Base-by-base conservation (phyloP, 2,329 filamentous ascomycete species). In the Rhexocercosporidium sp. region DNA sequence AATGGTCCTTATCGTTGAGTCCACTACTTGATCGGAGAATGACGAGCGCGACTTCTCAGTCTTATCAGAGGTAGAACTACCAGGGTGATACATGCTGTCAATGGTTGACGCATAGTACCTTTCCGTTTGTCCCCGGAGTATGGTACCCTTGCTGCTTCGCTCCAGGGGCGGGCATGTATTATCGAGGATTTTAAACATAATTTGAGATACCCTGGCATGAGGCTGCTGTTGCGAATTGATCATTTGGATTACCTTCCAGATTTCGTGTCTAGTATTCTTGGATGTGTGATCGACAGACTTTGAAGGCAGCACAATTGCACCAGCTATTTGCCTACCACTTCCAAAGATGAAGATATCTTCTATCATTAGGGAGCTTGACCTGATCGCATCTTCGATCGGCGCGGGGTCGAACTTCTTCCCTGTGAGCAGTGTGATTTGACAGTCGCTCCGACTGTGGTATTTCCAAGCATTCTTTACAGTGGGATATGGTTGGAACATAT, bases 341-440 rank as follows among this genome's bases (percentile, higher is more conserved):
- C 89, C 89, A 72, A 91, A 90, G 11, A 91, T 82, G 25, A 91
- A 76, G 0, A 84, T 84, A 65, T 90, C 88, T 1, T 79, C 75
- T 0, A 90, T 71, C 0, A 83, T 31, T 70, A 12, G 75, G 75
- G 62, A 70, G 0, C 81, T 82, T 0, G 82, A 79, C 1, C 82
- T 76, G 4, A 91, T 82, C 0, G 80, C 81, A 1, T 82, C 84
- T 75, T 92, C 89, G 3, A 91, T 75, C 0, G 86, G 85, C 1
- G 85, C 83, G 0, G 89, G 88, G 70, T 91, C 88, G 67, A 91
- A 90, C 71, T 91, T 92, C 79, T 91, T 90, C 1, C 89, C 89
- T 7, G 88, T 91, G 11, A 86, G 79, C 3, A 92, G 80, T 0
- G 85, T 86, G 41, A 91, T 82, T 62, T 88, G 88, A 3, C 86